Conservation (phyloP, 2,329 filamentous ascomycete species). For the Cadophora sp. region DNA sequence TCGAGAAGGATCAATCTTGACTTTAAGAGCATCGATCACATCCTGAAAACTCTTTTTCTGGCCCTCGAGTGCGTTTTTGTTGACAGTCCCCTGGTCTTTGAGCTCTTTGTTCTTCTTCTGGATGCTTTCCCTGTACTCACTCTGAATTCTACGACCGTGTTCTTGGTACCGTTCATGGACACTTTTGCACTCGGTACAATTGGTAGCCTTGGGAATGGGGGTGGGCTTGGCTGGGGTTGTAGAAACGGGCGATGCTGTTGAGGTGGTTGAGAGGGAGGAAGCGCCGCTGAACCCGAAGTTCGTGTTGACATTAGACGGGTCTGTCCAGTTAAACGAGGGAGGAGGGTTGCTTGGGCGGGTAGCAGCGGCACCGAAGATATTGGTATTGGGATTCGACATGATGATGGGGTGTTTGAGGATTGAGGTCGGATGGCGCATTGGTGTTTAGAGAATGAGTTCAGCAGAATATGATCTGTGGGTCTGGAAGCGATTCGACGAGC, state of each 20-base stretch:
- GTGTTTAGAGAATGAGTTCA: too few relatives aligned
- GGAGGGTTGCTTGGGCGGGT: not conserved
- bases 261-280: not conserved
- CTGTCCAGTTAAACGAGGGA: not conserved
- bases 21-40: not conserved
- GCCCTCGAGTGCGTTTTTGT: not conserved
- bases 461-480: too few relatives aligned
- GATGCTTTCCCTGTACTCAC: not conserved
- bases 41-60: not conserved
- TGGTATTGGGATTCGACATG: not conserved
- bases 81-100: not conserved
- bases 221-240: not conserved
- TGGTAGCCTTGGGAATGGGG: not conserved
- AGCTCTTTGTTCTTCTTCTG: not conserved
- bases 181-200: not conserved
- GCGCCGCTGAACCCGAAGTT: not conserved
- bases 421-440: too few relatives aligned
- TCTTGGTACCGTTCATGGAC: not conserved
- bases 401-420: too few relatives aligned
- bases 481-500: too few relatives aligned
- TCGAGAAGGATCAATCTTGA: not conserved
- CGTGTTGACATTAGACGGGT: not conserved
- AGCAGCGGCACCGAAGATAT: not conserved
- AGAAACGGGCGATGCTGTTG: too few relatives aligned
- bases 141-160: not conserved